Base-by-base conservation (phyloP, 202 grass and related monocot genomes). In the Digitaria exilis region DNA sequence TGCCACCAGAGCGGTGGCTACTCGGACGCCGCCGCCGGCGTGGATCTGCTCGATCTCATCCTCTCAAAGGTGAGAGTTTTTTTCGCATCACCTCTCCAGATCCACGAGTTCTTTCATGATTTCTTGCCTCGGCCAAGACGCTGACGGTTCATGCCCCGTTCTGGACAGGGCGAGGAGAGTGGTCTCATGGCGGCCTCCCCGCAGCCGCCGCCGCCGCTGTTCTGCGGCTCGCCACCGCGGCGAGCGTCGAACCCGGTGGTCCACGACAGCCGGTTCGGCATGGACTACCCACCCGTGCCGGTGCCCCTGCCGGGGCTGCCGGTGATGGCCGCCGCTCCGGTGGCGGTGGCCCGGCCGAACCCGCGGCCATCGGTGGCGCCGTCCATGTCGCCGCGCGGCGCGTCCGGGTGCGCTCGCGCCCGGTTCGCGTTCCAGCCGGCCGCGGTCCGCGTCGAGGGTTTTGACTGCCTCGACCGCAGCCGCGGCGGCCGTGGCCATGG, bases 371-470 rank as follows among this genome's bases (percentile, higher is more conserved):
- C 59, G 31, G 77, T 50, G 45, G 84, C 58, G 34, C 48, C 84
- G 0, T 73, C 89, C 35, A 94, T 90, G 78, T 96, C 93, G 17
- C 85, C 87, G 2, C 91, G 85, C 5, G 76, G 81, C 32, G 72
- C 29, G 14, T 51, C 69, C 9, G 91, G 94, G 28, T 91, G 93
- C 39, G 91, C 76, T 42, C 86, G 87, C 26, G 71, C 84, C 18
- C 91, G 93, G 69, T 92, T 90, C 66, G 69, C 72, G 46, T 87
- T 96, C 83, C 72, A 96, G 85, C 91, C 96, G n/a, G 93, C 94
- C 0, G 72, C 87, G 9, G 91, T 94, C 19, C 91, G 96, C 65
- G 63, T 99, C n/a, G 96, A 96, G 93, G 96, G 96, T 89, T 99
- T 99, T 94, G 91, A 99, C 78, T 94, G 96, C 93, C 96, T 99